Evolutionary conservation across 2,329 filamentous ascomycete species (phyloP).

Genomic region (Botrytis medusae): DNA sequence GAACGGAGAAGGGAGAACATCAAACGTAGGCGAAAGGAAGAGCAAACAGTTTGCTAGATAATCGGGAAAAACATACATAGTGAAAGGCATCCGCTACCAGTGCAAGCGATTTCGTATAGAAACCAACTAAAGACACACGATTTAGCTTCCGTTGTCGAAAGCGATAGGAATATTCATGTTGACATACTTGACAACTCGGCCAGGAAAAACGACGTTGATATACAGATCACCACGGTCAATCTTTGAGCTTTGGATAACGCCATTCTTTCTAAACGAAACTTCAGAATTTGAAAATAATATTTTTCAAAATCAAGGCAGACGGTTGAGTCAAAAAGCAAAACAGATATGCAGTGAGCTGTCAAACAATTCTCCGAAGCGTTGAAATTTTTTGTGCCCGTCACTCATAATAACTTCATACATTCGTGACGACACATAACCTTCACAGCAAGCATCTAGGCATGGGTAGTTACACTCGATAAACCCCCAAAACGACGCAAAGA

Average conservation of each 20-base stretch:
- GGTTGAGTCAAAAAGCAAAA: constrained; percentile 19
- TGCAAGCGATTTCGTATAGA: constrained; percentile 69
- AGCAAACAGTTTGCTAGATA: constrained; percentile 8
- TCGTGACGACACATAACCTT: constrained; percentile 5
- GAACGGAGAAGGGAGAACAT: neutral
- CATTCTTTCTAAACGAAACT: constrained; percentile 8
- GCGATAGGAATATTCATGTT: neutral
- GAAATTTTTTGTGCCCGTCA: constrained; percentile 1
- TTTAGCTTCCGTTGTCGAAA: constrained; percentile 9
- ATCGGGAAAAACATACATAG: constrained; percentile 53
- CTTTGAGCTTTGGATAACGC: constrained; percentile 25
- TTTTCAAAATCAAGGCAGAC: constrained; percentile 20
- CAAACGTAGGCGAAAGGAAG: neutral
- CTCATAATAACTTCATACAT: constrained; percentile 2
- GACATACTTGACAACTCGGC: constrained; percentile 47
- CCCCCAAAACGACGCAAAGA: constrained; percentile 9
- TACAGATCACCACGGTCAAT: constrained; percentile 44
- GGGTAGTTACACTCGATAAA: constrained; percentile 16
- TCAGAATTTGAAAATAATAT: neutral
- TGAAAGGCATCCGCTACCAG: constrained; percentile 78
- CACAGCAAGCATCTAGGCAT: constrained; percentile 10
- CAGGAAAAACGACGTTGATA: constrained; percentile 49
- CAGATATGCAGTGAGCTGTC: constrained; percentile 21
- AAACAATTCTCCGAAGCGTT: constrained; percentile 19
- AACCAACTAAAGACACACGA: constrained; percentile 51